Conservation (phyloP, 1,284 basidiomycete species). For the Ganoderma leucocontextum region DNA sequence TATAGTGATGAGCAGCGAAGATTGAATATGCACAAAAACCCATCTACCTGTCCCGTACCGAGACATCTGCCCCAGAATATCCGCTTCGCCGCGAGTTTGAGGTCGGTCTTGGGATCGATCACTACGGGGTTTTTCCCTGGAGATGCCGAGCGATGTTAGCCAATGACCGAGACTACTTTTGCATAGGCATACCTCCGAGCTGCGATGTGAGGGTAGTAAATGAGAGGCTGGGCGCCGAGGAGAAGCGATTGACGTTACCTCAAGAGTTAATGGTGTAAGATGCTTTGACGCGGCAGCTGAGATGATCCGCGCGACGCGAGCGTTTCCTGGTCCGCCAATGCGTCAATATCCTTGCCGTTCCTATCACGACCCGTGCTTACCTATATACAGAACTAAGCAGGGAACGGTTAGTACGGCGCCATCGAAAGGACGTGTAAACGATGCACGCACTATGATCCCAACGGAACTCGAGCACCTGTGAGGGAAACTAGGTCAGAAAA, state of each 20-base stretch:
- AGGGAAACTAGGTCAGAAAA: background rate
- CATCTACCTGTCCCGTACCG: background rate
- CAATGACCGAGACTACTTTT: too few species aligned
- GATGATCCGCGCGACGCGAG: constrained; percentile 81
- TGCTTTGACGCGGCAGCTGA: constrained; percentile 86
- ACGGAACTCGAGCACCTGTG: constrained; percentile 73
- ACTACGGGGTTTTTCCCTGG: constrained; percentile 87
- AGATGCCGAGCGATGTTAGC: background rate
- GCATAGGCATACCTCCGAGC: background rate
- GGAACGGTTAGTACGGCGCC: background rate
- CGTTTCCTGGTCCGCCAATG: constrained; percentile 55
- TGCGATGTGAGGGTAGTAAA: background rate
- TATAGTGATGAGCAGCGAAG: constrained; percentile 49
- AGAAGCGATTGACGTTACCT: constrained; percentile 39
- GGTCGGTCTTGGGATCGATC: constrained; percentile 73
- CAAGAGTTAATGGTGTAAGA: constrained; percentile 87
- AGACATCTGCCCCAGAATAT: constrained; percentile 71
- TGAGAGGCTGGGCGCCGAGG: background rate
- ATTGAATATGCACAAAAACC: constrained; percentile 55
- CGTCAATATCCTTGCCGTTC: background rate
- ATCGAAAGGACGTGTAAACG: too few species aligned
- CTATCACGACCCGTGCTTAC: background rate
- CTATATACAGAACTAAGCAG: background rate
- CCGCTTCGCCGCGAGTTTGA: constrained; percentile 65
- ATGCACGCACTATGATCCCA: constrained; percentile 85